Evolutionary conservation across 129 eudicot genomes (phyloP), one percentile per base, ranked within the genome.

Genomic region (carrot (Daucus carota)): DNA sequence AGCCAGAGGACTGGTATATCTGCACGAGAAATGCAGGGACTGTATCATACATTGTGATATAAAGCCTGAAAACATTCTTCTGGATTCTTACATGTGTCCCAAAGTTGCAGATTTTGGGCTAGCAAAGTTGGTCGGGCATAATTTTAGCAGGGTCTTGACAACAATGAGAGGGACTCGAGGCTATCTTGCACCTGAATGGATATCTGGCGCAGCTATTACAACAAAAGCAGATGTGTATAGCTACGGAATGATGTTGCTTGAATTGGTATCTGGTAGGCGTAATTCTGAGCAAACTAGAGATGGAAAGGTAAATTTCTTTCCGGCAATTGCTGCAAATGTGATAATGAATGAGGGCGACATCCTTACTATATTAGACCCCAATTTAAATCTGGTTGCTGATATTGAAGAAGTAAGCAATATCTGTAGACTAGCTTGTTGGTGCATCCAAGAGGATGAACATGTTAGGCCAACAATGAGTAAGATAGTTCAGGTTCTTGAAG

Each of bases 221-320:
- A 34, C 41, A 15, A 63, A 63, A 63, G 70, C 70, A 63, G 70
- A 63, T 31, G 70, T 63, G 6, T 63, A 63, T 6, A 63, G 70
- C 70, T 63, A 63, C 6, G 70, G 70, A 31, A 63, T 63, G 70
- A 63, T 63, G 70, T 15, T 63, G 41, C 31, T 63, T 63, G 70
- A 63, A 41, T 26, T 63, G 31, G 70, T 63, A 3, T 63, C n/a
- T 0, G 70, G 70, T 31, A 63, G 36, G 41, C n/a, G 70, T 29
- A 63, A 31, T 9, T 2, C 11, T 0, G 66, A 59, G 33, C 66
- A 59, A 59, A 59, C 33, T 24, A 59, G 36, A 63, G 70, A 26
- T 31, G 38, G 70, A 0, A 63, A 15, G 7, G 70, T 31, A 0
- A 10, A 26, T 8, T 63, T 11, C 0, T 63, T 26, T 14, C 69